Percentiles rank a stretch among this genome's conserved stretches.
Evolutionary conservation across 176 grass and related monocot genomes (phyloP).

Genomic region (Carex myosuroides): DNA sequence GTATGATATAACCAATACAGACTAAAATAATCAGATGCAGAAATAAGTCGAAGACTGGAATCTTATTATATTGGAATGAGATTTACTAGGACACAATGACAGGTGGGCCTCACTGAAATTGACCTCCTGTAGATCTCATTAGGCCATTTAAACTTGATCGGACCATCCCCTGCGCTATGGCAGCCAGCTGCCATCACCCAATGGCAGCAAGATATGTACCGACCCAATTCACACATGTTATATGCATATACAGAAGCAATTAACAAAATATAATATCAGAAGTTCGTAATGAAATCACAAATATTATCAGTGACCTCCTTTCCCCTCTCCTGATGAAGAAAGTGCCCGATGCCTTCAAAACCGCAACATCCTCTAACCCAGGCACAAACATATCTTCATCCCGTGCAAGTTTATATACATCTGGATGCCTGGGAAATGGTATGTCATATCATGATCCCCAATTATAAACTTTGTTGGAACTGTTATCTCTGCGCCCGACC

Average conservation of each 20-base stretch:
- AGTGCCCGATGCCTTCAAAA: conserved; percentile 21
- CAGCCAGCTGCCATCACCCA: background rate
- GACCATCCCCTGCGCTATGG: too few relatives aligned
- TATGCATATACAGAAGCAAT: background rate
- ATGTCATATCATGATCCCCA: conserved; percentile 49
- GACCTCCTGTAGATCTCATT: too few relatives aligned
- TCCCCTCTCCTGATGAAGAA: conserved; percentile 24
- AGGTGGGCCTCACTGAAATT: too few relatives aligned
- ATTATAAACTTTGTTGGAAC: conserved; percentile 61
- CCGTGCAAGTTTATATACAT: conserved; percentile 44
- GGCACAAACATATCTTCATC: conserved; percentile 26
- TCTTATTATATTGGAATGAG: too few relatives aligned
- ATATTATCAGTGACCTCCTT: conserved; percentile 25
- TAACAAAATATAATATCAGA: conserved; percentile 5
- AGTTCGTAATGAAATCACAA: conserved; percentile 11
- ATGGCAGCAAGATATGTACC: background rate
- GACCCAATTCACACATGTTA: background rate
- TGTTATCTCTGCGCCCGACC: conserved; percentile 40
- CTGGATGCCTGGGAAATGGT: conserved; percentile 42
- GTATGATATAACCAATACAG: too few relatives aligned
- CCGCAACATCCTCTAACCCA: conserved; percentile 12
- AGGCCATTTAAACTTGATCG: too few relatives aligned
- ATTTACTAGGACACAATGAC: too few relatives aligned
- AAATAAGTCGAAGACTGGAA: too few relatives aligned
- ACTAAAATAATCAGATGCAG: too few relatives aligned